A percentile compares a stretch with the other conserved stretches of the same genome.
phyloP scores from a whole-genome alignment of 192 early-diverging fungal species.

The Backusella morwellensis region DNA sequence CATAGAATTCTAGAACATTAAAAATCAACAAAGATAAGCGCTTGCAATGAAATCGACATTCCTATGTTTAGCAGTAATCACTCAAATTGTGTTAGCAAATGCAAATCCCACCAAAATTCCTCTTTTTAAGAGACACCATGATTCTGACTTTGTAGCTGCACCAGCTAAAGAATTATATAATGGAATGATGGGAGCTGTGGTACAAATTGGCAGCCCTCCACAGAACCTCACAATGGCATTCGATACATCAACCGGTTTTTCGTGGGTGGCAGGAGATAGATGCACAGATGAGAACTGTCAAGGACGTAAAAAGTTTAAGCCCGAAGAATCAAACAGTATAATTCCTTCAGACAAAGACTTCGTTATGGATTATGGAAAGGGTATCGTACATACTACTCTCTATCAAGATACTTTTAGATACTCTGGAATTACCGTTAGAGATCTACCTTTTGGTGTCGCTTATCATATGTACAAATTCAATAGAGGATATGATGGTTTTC shows the following conservation, averaged over 20 bases:
- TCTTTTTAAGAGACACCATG: constrained; percentile 18
- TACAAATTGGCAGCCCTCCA: neutral
- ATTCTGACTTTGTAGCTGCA: neutral
- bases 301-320: constrained; percentile 32
- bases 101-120: constrained; percentile 23
- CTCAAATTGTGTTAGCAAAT: neutral
- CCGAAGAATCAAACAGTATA: constrained; percentile 14
- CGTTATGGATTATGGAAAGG: constrained; percentile 25
- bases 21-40: neutral
- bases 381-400: constrained; percentile 27
- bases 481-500: constrained; percentile 31
- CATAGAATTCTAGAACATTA: neutral
- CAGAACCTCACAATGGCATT: neutral
- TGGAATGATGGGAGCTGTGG: neutral
- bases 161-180: neutral
- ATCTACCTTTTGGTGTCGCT: constrained; percentile 34
- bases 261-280: constrained; percentile 18
- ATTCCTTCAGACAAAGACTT: constrained; percentile 24
- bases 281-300: constrained; percentile 30
- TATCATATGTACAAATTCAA: constrained; percentile 32
- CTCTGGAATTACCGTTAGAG: constrained; percentile 18
- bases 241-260: constrained; percentile 21
- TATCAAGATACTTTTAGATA: constrained; percentile 27
- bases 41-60: neutral
- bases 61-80: constrained; percentile 4